Base-by-base conservation (phyloP, 306 rosid species). In the Ziziphus jujuba region DNA sequence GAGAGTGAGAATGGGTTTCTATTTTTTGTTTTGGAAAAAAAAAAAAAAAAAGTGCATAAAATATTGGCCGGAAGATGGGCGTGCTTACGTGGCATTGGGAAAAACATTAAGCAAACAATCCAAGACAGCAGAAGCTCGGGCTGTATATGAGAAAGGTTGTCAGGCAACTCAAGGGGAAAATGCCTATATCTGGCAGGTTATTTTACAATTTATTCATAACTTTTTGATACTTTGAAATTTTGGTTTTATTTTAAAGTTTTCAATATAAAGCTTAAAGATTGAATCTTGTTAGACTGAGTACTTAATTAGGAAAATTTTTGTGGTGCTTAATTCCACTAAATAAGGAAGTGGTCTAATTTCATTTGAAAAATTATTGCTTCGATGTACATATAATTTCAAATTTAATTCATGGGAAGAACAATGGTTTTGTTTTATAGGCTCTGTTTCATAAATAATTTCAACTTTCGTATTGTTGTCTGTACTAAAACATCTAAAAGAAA, bases 91-190 rank as follows among this genome's bases (percentile, higher is more conserved):
- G 65, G 80, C 88, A 9, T 74, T 93, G 60, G 98, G 98, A 68
- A 93, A 87, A 76, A 74, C 75, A 33, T 75, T 86, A 51, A 80
- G 82, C 73, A 93, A 81, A 80, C 97, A 86, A 81, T 84, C 85
- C 5, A 93, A 84, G 82, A 81, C 69, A 13, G 74, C 56, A 22
- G 82, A 87, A 75, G 98, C 98, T n/a, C 86, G 96, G 70, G 81
- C 83, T 69, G 71, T 90, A 61, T 93, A 93, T 63, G 98, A 93
- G 84, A 80, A 84, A 79, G 98, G 98, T 59, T 87, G 96, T 79
- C 98, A 93, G 44, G 93, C 97, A 45, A 93, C 97, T 54, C 97
- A 90, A 69, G 97, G 97, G 73, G 97, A 93, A 80, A 93, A 93
- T 81, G 66, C 97, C 36, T 93, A 65, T 82, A 83, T 93, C 67